Evolutionary conservation across 2,329 filamentous ascomycete genomes (phyloP).

Genomic region (Ceratocystiopsis brevicomis): DNA sequence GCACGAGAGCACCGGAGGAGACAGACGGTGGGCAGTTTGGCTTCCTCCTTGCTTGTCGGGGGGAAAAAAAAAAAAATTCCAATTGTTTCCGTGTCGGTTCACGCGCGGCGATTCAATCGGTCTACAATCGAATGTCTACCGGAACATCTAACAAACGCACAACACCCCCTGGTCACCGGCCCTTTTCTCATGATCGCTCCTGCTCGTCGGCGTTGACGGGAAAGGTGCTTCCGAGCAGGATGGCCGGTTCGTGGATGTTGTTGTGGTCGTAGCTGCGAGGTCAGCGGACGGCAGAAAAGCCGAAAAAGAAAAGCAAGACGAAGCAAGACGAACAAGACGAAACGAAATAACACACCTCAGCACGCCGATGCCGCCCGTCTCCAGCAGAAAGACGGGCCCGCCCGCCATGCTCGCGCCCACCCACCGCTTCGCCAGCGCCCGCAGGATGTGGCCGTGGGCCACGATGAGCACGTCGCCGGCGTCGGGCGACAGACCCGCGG

Average conservation of each 20-base stretch:
- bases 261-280: slow-evolving; percentile 55
- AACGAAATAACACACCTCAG: slow-evolving; percentile 40
- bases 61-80: no score
- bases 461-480: slow-evolving; percentile 55
- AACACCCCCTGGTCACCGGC: background rate
- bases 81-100: no score
- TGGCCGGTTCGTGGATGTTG: slow-evolving; percentile 58
- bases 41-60: no score
- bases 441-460: slow-evolving; percentile 75
- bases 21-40: no score
- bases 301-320: slow-evolving; percentile 5
- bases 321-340: background rate
- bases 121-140: background rate
- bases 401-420: slow-evolving; percentile 52
- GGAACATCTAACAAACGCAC: background rate
- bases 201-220: slow-evolving; percentile 21
- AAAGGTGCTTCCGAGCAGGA: slow-evolving; percentile 59
- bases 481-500: slow-evolving; percentile 6
- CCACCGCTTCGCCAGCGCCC: slow-evolving; percentile 81
- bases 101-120: background rate
- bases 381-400: slow-evolving; percentile 64
- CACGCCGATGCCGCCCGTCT: slow-evolving; percentile 70
- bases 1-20: no score
- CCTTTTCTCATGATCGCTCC: slow-evolving; percentile 5
- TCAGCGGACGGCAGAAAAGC: no score